Percentiles rank a stretch among this genome's conserved stretches.
Evolutionary conservation across 140 eudicot species (phyloP).

Genomic region (Senecio squalidus): DNA sequence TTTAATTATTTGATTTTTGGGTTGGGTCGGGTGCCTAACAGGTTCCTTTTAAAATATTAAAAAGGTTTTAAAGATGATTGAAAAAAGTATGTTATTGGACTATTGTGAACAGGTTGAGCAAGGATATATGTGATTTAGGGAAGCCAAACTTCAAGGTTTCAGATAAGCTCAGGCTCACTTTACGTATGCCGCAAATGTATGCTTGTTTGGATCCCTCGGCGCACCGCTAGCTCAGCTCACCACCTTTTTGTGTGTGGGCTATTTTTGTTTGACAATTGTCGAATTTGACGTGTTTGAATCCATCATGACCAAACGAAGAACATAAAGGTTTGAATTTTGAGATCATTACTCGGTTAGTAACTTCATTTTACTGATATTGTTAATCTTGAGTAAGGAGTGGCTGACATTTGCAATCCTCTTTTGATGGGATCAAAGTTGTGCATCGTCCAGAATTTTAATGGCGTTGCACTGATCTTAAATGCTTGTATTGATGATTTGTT

Average conservation of each 20-base stretch:
- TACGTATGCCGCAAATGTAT: slow-evolving; percentile 67
- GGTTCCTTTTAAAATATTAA: no score
- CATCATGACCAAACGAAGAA: background rate
- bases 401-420: background rate
- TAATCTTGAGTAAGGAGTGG: background rate
- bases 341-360: background rate
- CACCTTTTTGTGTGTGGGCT: background rate
- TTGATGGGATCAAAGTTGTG: background rate
- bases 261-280: background rate
- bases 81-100: no score
- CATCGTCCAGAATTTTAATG: background rate
- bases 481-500: background rate
- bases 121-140: slow-evolving; percentile 71
- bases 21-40: no score
- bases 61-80: no score
- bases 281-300: slow-evolving; percentile 3
- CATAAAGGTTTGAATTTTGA: background rate
- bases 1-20: no score
- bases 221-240: slow-evolving; percentile 22
- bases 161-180: slow-evolving; percentile 53
- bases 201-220: slow-evolving; percentile 74
- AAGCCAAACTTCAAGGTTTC: slow-evolving; percentile 60
- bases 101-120: slow-evolving; percentile 56
- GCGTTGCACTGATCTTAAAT: background rate
- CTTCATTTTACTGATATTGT: background rate